These are phyloP conservation scores for Penicillium chermesinum DNA, from an alignment of 495 filamentous ascomycete genomes.

Conservation along the genomic window DNA sequence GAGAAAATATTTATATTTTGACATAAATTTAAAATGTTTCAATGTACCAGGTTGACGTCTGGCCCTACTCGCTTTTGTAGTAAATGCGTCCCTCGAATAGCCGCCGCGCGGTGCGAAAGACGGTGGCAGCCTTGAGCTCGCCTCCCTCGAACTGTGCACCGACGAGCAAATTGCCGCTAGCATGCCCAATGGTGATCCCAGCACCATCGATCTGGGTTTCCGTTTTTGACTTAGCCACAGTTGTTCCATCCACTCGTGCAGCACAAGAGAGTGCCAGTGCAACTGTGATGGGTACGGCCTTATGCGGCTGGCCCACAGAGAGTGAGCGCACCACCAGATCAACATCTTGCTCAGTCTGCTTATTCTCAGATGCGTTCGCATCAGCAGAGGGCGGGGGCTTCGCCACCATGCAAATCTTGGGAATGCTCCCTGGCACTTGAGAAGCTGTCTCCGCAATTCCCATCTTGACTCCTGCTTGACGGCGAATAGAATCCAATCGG, in stretches of 20 bases:
- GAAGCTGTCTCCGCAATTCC: conserved; percentile 44
- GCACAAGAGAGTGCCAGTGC: conserved; percentile 59
- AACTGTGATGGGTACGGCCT: conserved; percentile 57
- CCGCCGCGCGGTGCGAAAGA: conserved; percentile 52
- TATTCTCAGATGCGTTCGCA: conserved; percentile 10
- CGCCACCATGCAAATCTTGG: conserved; percentile 62
- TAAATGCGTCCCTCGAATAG: conserved; percentile 53
- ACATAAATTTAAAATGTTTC: no score
- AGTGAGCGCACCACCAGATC: conserved; percentile 45
- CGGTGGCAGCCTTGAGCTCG: conserved; percentile 40
- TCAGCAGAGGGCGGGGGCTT: conserved; percentile 16
- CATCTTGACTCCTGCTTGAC: conserved; percentile 57
- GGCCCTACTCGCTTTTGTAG: conserved; percentile 35
- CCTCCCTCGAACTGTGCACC: conserved; percentile 43
- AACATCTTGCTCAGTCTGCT: conserved; percentile 19
- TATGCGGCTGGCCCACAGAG: conserved; percentile 56
- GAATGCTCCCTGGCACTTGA: conserved; percentile 52
- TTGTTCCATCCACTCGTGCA: conserved; percentile 30
- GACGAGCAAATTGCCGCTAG: conserved; percentile 56
- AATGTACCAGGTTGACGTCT: background rate
- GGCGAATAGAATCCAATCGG: conserved; percentile 56
- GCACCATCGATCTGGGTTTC: conserved; percentile 21
- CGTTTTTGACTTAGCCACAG: conserved; percentile 30
- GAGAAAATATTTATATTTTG: no score
- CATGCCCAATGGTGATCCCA: conserved; percentile 53